These are phyloP conservation scores for Ceratopteris richardii DNA, from an alignment of 75 land plant species.

Conservation along the genomic window DNA sequence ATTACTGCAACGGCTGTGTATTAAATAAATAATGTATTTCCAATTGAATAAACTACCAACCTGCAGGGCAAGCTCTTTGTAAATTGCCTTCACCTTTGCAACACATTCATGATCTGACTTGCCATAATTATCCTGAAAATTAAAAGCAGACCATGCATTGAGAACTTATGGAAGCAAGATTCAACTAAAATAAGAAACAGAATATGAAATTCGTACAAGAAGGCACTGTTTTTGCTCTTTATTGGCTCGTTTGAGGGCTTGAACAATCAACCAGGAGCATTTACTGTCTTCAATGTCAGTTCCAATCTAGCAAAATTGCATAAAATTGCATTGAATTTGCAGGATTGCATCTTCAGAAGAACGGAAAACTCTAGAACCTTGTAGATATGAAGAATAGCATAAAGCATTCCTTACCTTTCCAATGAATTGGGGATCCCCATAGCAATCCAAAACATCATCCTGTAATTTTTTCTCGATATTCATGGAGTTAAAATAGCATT, in stretches of 20 bases:
- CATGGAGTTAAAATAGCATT: not conserved
- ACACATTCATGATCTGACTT: conserved; percentile 42
- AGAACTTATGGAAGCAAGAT: not conserved
- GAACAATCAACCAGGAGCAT: conserved; percentile 97
- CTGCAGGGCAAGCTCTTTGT: conserved; percentile 62
- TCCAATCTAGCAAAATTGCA: conserved; percentile 92
- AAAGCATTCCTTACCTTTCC: conserved; percentile 58
- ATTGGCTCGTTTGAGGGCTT: conserved; percentile 74
- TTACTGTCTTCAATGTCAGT: conserved; percentile 99
- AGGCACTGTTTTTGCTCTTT: conserved; percentile 54
- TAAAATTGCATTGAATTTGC: not conserved
- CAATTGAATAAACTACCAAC: conserved; percentile 15
- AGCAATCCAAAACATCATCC: conserved; percentile 92
- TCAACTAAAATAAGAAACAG: not conserved
- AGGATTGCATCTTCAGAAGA: not conserved
- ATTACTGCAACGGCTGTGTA: conserved; percentile 8
- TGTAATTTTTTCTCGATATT: conserved; percentile 16
- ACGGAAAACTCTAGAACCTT: no score
- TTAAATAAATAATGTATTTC: not conserved
- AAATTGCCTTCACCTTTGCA: conserved; percentile 54
- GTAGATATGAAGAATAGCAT: not conserved
- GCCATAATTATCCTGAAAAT: conserved; percentile 63
- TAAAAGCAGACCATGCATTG: not conserved
- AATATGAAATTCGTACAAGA: conserved; percentile 22
- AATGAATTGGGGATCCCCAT: conserved; percentile 67